Percentiles rank a stretch among this genome's conserved stretches.
phyloP scores from a whole-genome alignment of 257 asterid species.

The Solanum pimpinellifolium region DNA sequence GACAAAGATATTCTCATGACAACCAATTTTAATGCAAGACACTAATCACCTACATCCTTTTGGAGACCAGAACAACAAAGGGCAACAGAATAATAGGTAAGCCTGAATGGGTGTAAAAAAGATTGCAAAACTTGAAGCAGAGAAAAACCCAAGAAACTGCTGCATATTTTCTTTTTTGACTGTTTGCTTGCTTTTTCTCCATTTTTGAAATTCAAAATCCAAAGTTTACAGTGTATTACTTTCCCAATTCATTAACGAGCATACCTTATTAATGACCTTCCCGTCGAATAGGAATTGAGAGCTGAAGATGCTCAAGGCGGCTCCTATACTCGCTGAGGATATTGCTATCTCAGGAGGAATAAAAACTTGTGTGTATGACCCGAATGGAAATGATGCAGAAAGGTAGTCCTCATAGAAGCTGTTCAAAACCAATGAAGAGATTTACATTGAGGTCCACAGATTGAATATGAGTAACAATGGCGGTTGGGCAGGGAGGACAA shows the following conservation, averaged over 20 bases:
- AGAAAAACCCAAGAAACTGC: not conserved
- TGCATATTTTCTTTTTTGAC: not conserved
- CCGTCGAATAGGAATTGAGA: constrained; percentile 82
- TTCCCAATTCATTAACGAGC: not conserved
- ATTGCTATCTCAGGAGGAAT: constrained; percentile 84
- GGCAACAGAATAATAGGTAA: not conserved
- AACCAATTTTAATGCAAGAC: not conserved
- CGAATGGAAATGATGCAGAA: constrained; percentile 86
- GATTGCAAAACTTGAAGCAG: not conserved
- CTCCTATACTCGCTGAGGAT: constrained; percentile 73
- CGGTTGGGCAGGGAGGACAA: not conserved
- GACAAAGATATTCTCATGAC: not conserved
- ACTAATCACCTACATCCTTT: not conserved
- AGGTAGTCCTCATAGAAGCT: constrained; percentile 92
- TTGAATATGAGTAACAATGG: not conserved
- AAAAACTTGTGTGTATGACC: constrained; percentile 85
- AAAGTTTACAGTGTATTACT: not conserved
- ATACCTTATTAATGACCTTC: constrained; percentile 93
- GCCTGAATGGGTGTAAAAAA: not conserved
- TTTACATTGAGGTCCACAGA: not conserved
- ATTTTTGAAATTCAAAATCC: not conserved
- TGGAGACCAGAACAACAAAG: not conserved
- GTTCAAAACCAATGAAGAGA: constrained; percentile 18
- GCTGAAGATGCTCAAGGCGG: constrained; percentile 86
- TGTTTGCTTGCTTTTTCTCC: not conserved